Evolutionary conservation across 2,329 filamentous ascomycete genomes (phyloP), one percentile per base, ranked within the genome.

Genomic region (Penicillium palitans): DNA sequence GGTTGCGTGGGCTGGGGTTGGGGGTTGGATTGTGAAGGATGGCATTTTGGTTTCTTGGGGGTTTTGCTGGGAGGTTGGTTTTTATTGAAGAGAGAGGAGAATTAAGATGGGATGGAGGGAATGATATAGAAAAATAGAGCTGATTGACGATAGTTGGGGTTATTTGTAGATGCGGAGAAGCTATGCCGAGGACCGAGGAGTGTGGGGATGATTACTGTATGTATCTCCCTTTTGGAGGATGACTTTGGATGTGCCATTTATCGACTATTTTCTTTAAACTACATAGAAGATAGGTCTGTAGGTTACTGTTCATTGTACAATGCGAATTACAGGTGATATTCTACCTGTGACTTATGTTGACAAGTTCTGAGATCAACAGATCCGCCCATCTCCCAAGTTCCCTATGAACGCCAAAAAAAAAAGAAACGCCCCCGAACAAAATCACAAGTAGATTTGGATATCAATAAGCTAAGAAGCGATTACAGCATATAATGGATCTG

Each of bases 1-100:
- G 48, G 66, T 62, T 52, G 69, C 68, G 61, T 71, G 62, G 60
- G 72, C 61, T 2, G 70, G 68, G 33, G 61, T 57, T 41, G 76
- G 72, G 13, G 70, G 74, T 42, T 68, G 65, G 50, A 56, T 71
- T 50, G 57, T 61, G 61, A 75, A 74, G 2, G 51, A 44, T 19
- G 68, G 13, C 67, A 72, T 71, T 57, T 61, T 59, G 51, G 24
- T 17, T 12, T 48, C 45, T 12, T 51, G 4, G 6, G 8, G 2
- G 2, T 1, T 19, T 35, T 35, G 13, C 13, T 37, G 9, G 8
- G 3, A n/a, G 5, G 35, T 42, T 41, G 31, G 42, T 4, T 15
- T 39, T 29, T 19, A 49, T 33, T 33, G n/a, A n/a, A 31, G 2
- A 27, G 29, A 44, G 48, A 15, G 44, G 44, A 3, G 40, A 17